phyloP scores from a whole-genome alignment of 1,284 basidiomycete species.

The Rhodofomes roseus region DNA sequence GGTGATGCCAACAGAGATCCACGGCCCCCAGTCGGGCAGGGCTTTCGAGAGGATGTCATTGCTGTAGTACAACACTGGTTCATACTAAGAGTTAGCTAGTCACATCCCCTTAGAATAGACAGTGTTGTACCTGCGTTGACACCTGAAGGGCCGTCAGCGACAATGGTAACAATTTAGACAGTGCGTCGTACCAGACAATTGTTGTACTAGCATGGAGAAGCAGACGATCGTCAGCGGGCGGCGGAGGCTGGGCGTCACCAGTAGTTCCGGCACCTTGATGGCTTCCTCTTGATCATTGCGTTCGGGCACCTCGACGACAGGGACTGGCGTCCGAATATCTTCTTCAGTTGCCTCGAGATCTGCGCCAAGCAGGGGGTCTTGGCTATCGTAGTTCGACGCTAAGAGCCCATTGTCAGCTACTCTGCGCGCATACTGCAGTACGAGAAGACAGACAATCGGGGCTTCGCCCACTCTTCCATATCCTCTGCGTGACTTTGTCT shows the following conservation, averaged over 20 bases:
- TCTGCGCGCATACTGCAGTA: background rate
- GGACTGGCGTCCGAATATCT: constrained; percentile 17
- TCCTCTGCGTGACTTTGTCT: constrained; percentile 38
- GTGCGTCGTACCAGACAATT: constrained; percentile 59
- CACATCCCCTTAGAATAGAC: too few relatives aligned
- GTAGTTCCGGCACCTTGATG: constrained; percentile 49
- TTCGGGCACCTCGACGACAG: background rate
- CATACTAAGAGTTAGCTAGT: too few relatives aligned
- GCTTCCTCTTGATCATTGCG: constrained; percentile 27
- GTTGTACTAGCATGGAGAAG: constrained; percentile 75
- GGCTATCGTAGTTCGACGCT: constrained; percentile 25
- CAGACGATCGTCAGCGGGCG: constrained; percentile 68
- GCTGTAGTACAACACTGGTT: constrained; percentile 82
- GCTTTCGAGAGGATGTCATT: constrained; percentile 80
- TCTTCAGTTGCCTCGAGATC: constrained; percentile 29
- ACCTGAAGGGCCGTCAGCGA: constrained; percentile 21
- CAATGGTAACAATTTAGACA: background rate
- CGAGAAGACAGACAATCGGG: constrained; percentile 12
- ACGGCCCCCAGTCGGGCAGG: constrained; percentile 74
- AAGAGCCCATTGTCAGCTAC: constrained; percentile 1
- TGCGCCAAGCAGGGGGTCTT: constrained; percentile 43
- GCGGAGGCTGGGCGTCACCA: constrained; percentile 56
- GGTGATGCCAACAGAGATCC: constrained; percentile 75
- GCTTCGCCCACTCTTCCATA: constrained; percentile 43
- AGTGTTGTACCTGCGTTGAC: constrained; percentile 51